Evolutionary conservation across 805 yeast species (phyloP).

Genomic region (Candida xyloterini): DNA sequence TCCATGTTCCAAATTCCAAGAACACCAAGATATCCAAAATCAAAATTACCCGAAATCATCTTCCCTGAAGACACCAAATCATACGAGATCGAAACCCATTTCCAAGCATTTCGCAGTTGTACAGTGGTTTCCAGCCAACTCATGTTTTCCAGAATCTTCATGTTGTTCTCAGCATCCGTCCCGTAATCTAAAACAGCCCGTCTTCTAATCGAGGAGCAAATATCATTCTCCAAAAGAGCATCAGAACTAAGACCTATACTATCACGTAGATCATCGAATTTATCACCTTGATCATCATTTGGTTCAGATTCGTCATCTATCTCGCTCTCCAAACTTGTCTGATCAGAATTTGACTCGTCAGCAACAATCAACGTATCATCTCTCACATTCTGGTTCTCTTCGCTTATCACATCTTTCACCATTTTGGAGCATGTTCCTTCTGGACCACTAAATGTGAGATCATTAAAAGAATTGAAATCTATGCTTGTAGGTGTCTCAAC

Average conservation of each 20-base stretch:
- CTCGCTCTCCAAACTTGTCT: not conserved
- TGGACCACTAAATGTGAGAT: slow-evolving; percentile 57
- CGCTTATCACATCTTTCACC: slow-evolving; percentile 30
- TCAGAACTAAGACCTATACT: slow-evolving; percentile 19
- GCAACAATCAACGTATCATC: slow-evolving; percentile 31
- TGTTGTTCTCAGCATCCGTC: slow-evolving; percentile 60
- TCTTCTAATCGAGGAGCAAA: slow-evolving; percentile 65
- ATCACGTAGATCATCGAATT: not conserved
- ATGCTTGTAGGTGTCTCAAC: slow-evolving; percentile 61
- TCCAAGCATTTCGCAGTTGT: slow-evolving; percentile 81
- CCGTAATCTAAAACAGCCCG: slow-evolving; percentile 77
- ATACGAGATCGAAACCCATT: slow-evolving; percentile 78
- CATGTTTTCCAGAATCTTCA: slow-evolving; percentile 52
- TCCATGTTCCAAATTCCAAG: slow-evolving; percentile 85
- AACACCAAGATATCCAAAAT: slow-evolving; percentile 86
- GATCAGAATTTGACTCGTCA: not conserved
- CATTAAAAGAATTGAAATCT: slow-evolving; percentile 67
- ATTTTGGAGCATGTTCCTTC: slow-evolving; percentile 50
- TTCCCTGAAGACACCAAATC: slow-evolving; percentile 61
- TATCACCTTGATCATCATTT: not conserved
- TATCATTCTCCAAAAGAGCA: slow-evolving; percentile 59
- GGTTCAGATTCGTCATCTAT: not conserved
- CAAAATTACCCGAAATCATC: slow-evolving; percentile 67
- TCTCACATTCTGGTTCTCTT: slow-evolving; percentile 12
- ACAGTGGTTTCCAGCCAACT: slow-evolving; percentile 48